Conservation (phyloP, 225 moss, liverwort and hornwort genomes). For the Pleurozium schreberi region DNA sequence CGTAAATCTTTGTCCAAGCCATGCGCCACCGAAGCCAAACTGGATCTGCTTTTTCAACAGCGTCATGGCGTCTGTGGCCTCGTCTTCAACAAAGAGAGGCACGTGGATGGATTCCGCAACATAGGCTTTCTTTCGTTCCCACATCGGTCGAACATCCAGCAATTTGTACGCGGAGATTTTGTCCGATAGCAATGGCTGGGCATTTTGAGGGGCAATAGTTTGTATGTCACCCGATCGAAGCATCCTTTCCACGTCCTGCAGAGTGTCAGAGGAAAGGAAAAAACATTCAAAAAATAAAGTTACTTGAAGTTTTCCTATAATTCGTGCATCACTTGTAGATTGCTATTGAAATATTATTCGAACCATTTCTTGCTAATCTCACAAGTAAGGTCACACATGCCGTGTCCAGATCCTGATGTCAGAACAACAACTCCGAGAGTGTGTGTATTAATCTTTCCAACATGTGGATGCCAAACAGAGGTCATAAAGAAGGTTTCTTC, state of each 20-base stretch:
- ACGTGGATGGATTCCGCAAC: slow-evolving; percentile 65
- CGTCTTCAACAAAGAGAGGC: slow-evolving; percentile 72
- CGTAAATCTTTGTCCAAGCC: slow-evolving; percentile 71
- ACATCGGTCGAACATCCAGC: slow-evolving; percentile 73
- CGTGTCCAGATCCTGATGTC: background rate
- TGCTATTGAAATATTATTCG: background rate
- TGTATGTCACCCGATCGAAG: slow-evolving; percentile 64
- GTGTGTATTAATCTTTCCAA: background rate
- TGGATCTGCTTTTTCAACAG: slow-evolving; percentile 71
- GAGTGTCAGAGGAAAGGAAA: background rate
- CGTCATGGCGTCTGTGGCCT: slow-evolving; percentile 41
- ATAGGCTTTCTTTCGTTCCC: slow-evolving; percentile 75
- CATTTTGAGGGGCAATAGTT: slow-evolving; percentile 33
- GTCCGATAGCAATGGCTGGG: slow-evolving; percentile 28
- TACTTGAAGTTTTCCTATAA: background rate
- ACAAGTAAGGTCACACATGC: background rate
- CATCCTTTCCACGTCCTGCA: slow-evolving; percentile 69
- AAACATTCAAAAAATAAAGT: background rate
- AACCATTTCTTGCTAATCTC: background rate
- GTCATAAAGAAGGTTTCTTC: background rate
- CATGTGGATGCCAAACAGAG: background rate
- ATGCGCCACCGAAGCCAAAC: slow-evolving; percentile 79
- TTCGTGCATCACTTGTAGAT: background rate
- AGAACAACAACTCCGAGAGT: background rate
- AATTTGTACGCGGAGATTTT: slow-evolving; percentile 36